These are phyloP conservation scores for Psilocybe tampanensis DNA, from an alignment of 768 basidiomycete genomes.

Conservation along the genomic window DNA sequence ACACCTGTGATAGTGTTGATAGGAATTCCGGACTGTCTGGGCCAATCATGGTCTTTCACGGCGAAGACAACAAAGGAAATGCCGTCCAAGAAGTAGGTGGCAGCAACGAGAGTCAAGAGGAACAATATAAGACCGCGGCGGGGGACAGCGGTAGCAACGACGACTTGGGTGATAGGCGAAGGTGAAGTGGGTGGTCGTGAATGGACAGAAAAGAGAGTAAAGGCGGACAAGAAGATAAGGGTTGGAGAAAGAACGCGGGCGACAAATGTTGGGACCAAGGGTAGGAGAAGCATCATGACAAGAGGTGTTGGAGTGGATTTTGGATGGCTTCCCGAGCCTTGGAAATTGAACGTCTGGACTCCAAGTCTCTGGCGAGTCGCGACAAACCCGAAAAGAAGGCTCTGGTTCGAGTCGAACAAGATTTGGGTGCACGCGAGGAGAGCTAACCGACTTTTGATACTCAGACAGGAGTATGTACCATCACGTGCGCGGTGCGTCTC, in stretches of 20 bases:
- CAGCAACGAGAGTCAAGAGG: constrained; percentile 67
- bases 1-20: constrained; percentile 70
- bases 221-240: constrained; percentile 59
- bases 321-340: constrained; percentile 19
- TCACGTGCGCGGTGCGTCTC: background rate
- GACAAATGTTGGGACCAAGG: constrained; percentile 45
- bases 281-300: constrained; percentile 12
- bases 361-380: constrained; percentile 4
- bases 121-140: constrained; percentile 76
- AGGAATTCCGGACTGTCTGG: constrained; percentile 61
- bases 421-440: constrained; percentile 8
- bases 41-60: constrained; percentile 70
- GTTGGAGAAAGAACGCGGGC: constrained; percentile 71
- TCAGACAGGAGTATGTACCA: constrained; percentile 7
- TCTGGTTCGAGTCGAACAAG: background rate
- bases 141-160: constrained; percentile 72
- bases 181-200: constrained; percentile 48
- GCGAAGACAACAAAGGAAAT: constrained; percentile 67
- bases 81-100: constrained; percentile 80
- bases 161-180: constrained; percentile 76
- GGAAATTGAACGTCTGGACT: background rate
- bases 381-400: constrained; percentile 15
- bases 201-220: constrained; percentile 59
- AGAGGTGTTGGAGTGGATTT: constrained; percentile 14
- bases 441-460: background rate